Base-by-base conservation (phyloP, 2,329 filamentous ascomycete genomes). In the Dactylonectria macrodidyma region DNA sequence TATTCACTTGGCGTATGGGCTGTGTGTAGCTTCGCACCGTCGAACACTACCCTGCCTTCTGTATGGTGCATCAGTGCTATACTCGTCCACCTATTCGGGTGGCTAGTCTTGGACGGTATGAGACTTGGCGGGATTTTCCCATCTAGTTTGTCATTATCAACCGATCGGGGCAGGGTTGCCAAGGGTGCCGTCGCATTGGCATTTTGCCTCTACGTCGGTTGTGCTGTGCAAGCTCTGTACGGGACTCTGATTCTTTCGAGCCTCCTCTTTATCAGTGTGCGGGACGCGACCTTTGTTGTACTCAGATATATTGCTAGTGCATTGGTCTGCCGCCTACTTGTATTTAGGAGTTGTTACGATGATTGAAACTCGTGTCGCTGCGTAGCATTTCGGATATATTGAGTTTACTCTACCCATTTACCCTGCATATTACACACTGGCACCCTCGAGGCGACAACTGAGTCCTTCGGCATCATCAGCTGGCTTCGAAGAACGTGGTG, bases 21-120 rank as follows among this genome's bases (percentile, higher is more conserved):
- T 5, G 70, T 72, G 1, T 72, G 70, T 19, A 71, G 67, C 3
- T 72, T 72, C 30, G 38, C 70, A 0, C 70, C 70, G 5, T 61
- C 55, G 8, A 16, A 62, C 5, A 68, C 68, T 46, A 72, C 72
- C 12, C 59, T 72, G 5, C 61, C 70, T 16, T 61, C 70, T 0
- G 24, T 71, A 0, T 72, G 70, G 70, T 63, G 64, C 1, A 38
- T 52, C 5, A 36, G 44, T 14, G 48, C 60, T 1, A 14, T 71
- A 0, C n/a, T 10, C 10, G 33, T 72, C 4, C 70, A 72, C 2
- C 2, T 72, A 26, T 52, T 19, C 5, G 12, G 3, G 22, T 22
- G 3, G 50, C 12, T 6, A 7, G 26, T 9, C 26, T 47, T 12
- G 2, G 19, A 19, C 26, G 30, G 4, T 26, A 50, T 50, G 47